These are phyloP conservation scores for Sugiyamaella americana DNA, from an alignment of 805 yeast species.

Conservation along the genomic window DNA sequence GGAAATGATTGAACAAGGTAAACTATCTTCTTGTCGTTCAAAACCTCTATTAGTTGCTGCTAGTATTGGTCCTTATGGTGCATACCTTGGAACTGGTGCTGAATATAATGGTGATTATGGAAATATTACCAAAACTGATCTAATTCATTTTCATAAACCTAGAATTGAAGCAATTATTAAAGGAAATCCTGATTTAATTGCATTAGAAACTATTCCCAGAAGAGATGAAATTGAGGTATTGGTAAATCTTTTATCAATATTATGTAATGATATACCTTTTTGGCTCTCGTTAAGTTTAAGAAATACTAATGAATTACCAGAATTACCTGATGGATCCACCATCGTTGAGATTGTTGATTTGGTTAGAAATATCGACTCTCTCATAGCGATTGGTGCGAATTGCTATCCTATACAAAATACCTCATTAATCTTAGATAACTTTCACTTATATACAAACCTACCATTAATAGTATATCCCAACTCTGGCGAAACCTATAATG, in stretches of 20 bases:
- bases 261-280: constrained; percentile 36
- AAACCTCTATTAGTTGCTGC: too few species aligned
- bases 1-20: too few species aligned
- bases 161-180: constrained; percentile 37
- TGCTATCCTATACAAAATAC: constrained; percentile 51
- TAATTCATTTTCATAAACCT: constrained; percentile 47
- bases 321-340: not conserved
- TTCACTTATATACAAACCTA: constrained; percentile 36
- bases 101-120: constrained; percentile 71
- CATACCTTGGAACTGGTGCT: constrained; percentile 57
- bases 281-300: constrained; percentile 45
- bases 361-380: constrained; percentile 8
- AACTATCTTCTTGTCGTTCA: too few species aligned
- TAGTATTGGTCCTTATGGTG: constrained; percentile 74
- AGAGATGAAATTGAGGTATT: constrained; percentile 50
- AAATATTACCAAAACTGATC: constrained; percentile 29
- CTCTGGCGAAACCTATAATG: constrained; percentile 63
- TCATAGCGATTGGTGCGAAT: constrained; percentile 57
- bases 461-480: constrained; percentile 65
- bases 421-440: too few species aligned
- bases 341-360: not conserved
- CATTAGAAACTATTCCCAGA: constrained; percentile 69
- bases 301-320: too few species aligned
- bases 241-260: constrained; percentile 35
- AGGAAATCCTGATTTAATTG: constrained; percentile 45